A percentile compares a stretch with the other conserved stretches of the same genome.
These are phyloP conservation scores for Suhomyces canberraensis DNA, from an alignment of 805 yeast genomes.

Conservation along the genomic window DNA sequence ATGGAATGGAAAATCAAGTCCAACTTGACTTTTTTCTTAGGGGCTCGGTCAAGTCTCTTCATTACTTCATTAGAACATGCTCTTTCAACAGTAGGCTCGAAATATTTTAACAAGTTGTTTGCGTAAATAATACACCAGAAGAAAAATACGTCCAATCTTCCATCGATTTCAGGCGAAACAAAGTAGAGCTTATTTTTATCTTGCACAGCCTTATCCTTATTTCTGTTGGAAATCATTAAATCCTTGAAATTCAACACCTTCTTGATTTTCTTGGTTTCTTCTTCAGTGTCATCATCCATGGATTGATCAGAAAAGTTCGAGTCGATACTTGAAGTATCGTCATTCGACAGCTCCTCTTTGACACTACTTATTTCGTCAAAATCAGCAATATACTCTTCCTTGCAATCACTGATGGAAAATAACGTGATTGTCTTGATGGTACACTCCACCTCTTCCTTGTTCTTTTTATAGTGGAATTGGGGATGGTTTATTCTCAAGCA, in stretches of 20 bases:
- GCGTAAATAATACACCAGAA: slow-evolving; percentile 43
- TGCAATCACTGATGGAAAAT: slow-evolving; percentile 37
- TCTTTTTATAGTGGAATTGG: slow-evolving; percentile 19
- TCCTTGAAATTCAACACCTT: slow-evolving; percentile 29
- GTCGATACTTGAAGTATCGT: slow-evolving; percentile 33
- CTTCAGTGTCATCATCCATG: slow-evolving; percentile 13
- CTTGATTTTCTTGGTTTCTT: slow-evolving; percentile 26
- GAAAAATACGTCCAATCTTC: slow-evolving; percentile 37
- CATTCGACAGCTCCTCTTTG: slow-evolving; percentile 13
- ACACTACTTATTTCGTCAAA: slow-evolving; percentile 27
- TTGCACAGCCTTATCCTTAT: slow-evolving; percentile 10
- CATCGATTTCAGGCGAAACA: slow-evolving; percentile 35
- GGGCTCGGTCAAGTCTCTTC: slow-evolving; percentile 14
- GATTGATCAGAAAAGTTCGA: slow-evolving; percentile 16
- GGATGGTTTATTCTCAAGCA: slow-evolving; percentile 23
- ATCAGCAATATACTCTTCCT: slow-evolving; percentile 32
- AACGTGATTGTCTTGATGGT: slow-evolving; percentile 24
- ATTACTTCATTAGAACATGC: slow-evolving; percentile 26
- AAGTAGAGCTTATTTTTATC: slow-evolving; percentile 27
- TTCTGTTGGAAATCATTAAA: slow-evolving; percentile 21
- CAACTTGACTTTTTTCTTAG: slow-evolving; percentile 22
- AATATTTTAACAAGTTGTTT: slow-evolving; percentile 26
- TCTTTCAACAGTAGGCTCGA: slow-evolving; percentile 31
- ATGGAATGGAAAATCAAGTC: slow-evolving; percentile 31
- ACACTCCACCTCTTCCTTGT: slow-evolving; percentile 18